Percentiles rank a stretch among this genome's conserved stretches.
Conservation (phyloP, 2,329 filamentous ascomycete genomes). For the Aquanectria penicillioides region DNA sequence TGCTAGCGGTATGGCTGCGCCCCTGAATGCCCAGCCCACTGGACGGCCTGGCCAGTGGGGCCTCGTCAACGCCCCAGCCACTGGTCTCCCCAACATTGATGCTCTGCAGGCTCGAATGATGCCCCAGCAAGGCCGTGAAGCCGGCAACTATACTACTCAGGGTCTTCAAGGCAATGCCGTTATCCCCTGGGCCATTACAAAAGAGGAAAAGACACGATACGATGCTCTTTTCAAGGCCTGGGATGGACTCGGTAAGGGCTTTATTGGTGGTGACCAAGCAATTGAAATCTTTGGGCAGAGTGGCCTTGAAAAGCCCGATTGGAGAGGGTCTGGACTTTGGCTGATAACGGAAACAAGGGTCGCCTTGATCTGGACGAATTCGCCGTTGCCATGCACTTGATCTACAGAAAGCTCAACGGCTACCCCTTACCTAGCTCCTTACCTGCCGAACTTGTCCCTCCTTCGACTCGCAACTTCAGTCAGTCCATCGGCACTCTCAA, state of each 20-base stretch:
- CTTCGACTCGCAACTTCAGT: slow-evolving; percentile 91
- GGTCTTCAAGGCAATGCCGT: slow-evolving; percentile 93
- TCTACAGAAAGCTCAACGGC: slow-evolving; percentile 95
- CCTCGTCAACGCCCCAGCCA: slow-evolving; percentile 92
- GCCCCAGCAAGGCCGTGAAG: slow-evolving; percentile 93
- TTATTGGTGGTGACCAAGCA: slow-evolving; percentile 89
- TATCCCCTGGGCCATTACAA: slow-evolving; percentile 98
- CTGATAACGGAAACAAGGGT: slow-evolving; percentile 93
- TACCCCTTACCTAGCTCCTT: slow-evolving; percentile 90
- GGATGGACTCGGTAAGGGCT: slow-evolving; percentile 95
- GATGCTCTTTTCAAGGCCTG: slow-evolving; percentile 95
- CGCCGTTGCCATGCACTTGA: slow-evolving; percentile 98
- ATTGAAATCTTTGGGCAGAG: slow-evolving; percentile 98
- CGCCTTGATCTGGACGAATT: slow-evolving; percentile 97
- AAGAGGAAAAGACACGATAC: slow-evolving; percentile 97
- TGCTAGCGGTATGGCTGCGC: slow-evolving; percentile 72
- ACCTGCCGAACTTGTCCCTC: slow-evolving; percentile 91
- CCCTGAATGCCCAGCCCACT: slow-evolving; percentile 92
- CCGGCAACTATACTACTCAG: slow-evolving; percentile 82
- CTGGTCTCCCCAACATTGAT: slow-evolving; percentile 92
- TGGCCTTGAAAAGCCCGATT: slow-evolving; percentile 90
- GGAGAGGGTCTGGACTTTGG: slow-evolving; percentile 93
- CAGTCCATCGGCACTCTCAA: slow-evolving; percentile 95
- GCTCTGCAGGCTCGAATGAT: slow-evolving; percentile 94
- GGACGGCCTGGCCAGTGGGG: slow-evolving; percentile 96